A percentile compares a stretch with the other conserved stretches of the same genome.
phyloP scores from a whole-genome alignment of 2,329 filamentous ascomycete genomes.

The Amphichorda felina region DNA sequence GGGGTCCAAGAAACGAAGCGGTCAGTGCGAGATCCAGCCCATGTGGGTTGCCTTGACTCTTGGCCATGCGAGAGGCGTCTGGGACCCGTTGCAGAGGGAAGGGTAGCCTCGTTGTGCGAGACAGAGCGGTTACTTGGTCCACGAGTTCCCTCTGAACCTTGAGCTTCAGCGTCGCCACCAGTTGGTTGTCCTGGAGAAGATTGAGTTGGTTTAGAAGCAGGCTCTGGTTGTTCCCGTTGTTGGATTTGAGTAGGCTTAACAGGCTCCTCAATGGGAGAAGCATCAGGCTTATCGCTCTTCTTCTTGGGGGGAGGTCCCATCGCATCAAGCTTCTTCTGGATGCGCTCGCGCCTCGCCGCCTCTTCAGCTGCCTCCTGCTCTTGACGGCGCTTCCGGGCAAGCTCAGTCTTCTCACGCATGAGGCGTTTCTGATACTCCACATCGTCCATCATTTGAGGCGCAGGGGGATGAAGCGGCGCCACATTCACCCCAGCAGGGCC shows the following conservation, averaged over 20 bases:
- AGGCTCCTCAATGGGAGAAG: slow-evolving; percentile 26
- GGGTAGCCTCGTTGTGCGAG: not conserved
- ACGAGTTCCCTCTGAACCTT: not conserved
- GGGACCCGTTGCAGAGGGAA: slow-evolving; percentile 6
- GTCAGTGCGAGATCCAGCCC: slow-evolving; percentile 32
- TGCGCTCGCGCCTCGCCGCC: slow-evolving; percentile 57
- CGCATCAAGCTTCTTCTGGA: slow-evolving; percentile 60
- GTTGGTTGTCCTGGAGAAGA: not conserved
- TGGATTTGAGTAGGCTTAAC: slow-evolving; percentile 20
- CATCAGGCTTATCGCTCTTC: slow-evolving; percentile 42
- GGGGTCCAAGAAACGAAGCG: slow-evolving; percentile 38
- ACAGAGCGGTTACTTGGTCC: too few species aligned
- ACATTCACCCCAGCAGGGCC: slow-evolving; percentile 2
- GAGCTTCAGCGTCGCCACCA: not conserved
- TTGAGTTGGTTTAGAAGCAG: slow-evolving; percentile 3
- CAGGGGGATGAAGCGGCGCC: slow-evolving; percentile 16
- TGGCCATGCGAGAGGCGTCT: slow-evolving; percentile 20
- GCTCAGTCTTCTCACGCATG: slow-evolving; percentile 60
- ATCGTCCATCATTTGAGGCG: slow-evolving; percentile 28
- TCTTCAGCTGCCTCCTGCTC: slow-evolving; percentile 63
- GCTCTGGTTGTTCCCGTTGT: slow-evolving; percentile 14
- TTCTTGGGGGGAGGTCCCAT: slow-evolving; percentile 54
- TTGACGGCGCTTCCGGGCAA: slow-evolving; percentile 54
- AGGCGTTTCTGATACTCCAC: slow-evolving; percentile 55
- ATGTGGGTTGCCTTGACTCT: slow-evolving; percentile 19